Evolutionary conservation across 1,284 basidiomycete species (phyloP), one percentile per base, ranked within the genome.

Genomic region (Ceratobasidium papillatum): DNA sequence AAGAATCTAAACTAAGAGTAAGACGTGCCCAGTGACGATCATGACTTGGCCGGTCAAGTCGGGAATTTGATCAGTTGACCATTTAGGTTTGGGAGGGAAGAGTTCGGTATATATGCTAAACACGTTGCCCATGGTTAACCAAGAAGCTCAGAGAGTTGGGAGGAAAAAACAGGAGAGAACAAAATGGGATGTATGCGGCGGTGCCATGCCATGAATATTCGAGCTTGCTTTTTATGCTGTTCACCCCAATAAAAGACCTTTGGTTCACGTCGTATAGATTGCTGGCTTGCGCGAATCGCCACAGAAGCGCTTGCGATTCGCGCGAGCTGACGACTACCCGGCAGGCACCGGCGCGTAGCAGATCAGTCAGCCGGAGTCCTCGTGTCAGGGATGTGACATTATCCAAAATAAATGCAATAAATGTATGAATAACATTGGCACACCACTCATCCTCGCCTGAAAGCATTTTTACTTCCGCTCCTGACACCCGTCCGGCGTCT

Each of bases 381-480:
- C n/a, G n/a, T n/a, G n/a, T n/a, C n/a, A n/a, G n/a, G n/a, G n/a
- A n/a, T n/a, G n/a, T n/a, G n/a, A n/a, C 7, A 43, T 43, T 43
- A 43, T 8, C 14, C 14, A 7, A 43, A 43, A 7, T 14, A 43
- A 14, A 7, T 52, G 25, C 7, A 27, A 27, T 30, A 30, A 25
- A 30, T 54, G 52, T 8, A 32, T 54, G 5, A 38, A 58, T 49
- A 17, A 3, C 8, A 38, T 38, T 3, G 4, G 34, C 32, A 45
- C 19, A 72, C 54, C 5, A 11, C 30, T 61, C n/a, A 72, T n/a
- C 68, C 56, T 7, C 79, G 75, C 81, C 90, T 85, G 81, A 96
- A 95, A 2, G 88, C 88, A 82, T 95, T 95, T 84, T 90, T 95
- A 81, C 92, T 94, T 61, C 94, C 94, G 80, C 94, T 96, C 74